These are phyloP conservation scores for Maudiozyma bulderi DNA, from an alignment of 805 yeast species.

Conservation along the genomic window DNA sequence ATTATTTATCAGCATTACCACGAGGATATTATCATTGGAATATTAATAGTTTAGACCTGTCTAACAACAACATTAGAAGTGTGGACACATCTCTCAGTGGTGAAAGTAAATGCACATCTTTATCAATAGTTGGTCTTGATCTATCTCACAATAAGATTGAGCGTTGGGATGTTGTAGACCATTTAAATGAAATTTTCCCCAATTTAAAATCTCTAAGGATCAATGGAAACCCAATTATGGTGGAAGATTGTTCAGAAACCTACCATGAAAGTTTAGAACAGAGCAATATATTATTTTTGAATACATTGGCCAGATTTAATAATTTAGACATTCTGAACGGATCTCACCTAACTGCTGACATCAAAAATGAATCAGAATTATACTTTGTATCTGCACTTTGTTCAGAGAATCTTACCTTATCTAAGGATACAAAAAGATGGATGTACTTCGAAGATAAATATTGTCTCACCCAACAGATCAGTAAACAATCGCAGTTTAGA, in stretches of 20 bases:
- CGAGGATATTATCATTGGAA: not conserved
- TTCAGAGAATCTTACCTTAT: slow-evolving; percentile 20
- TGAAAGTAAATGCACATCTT: not conserved
- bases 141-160: slow-evolving; percentile 41
- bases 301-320: slow-evolving; percentile 39
- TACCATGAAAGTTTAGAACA: slow-evolving; percentile 9
- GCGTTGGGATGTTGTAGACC: slow-evolving; percentile 43
- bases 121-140: slow-evolving; percentile 32
- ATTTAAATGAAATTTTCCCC: slow-evolving; percentile 32
- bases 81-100: not conserved
- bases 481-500: not conserved
- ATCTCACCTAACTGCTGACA: slow-evolving; percentile 34
- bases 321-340: slow-evolving; percentile 47
- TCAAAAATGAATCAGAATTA: slow-evolving; percentile 56
- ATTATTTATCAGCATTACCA: slow-evolving; percentile 10
- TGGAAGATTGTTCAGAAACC: slow-evolving; percentile 6
- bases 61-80: slow-evolving; percentile 7
- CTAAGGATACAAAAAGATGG: slow-evolving; percentile 32
- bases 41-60: slow-evolving; percentile 6
- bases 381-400: slow-evolving; percentile 48
- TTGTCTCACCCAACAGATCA: slow-evolving; percentile 7
- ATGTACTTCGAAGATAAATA: slow-evolving; percentile 31
- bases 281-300: slow-evolving; percentile 8
- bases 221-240: slow-evolving; percentile 42
- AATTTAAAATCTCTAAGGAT: slow-evolving; percentile 39